Evolutionary conservation across 345 rosid genomes (phyloP), one percentile per base, ranked within the genome.

Genomic region (Anacardium occidentale): DNA sequence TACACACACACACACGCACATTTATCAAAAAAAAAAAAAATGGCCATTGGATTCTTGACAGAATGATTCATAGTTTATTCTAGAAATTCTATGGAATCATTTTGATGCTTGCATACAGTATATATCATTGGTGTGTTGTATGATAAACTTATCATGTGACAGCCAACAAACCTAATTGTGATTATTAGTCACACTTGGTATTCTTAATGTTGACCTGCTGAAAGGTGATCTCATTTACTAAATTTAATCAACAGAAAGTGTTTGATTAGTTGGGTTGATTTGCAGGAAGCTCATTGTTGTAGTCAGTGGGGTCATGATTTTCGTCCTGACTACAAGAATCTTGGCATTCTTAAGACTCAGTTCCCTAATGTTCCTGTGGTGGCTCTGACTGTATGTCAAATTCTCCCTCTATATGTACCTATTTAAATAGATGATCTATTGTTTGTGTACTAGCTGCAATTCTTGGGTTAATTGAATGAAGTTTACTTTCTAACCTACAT

Each of bases 251-350:
- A 15, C 24, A 17, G 24, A 34, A 5, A 54, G 17, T 32, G 32
- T 53, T 62, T 69, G 55, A 25, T 76, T 70, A 7, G 37, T 72
- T 77, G 54, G 68, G 45, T 74, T 81, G 34, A 66, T 82, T 69
- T 85, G 74, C 90, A 94, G 98, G 98, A 94, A 87, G 98, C 98
- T 73, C 98, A 94, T 87, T 94, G 98, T 72, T 92, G 98, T 82
- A 94, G 98, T 78, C 98, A 94, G 77, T 94, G 98, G 98, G 98
- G 98, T 68, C 98, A 92, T 55, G 98, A 94, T 78, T 94, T 94
- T 81, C 98, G 98, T 53, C 98, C 98, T 17, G 98, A 94, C 73
- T 94, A 94, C 81, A 94, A 92, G 81, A 92, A 85, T 82, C 92
- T 94, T 57, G 87, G 96, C 66, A 89, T 94, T 74, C 87, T 94